These are phyloP conservation scores for Russula griseocarnosa DNA, from an alignment of 768 basidiomycete genomes.

Conservation along the genomic window DNA sequence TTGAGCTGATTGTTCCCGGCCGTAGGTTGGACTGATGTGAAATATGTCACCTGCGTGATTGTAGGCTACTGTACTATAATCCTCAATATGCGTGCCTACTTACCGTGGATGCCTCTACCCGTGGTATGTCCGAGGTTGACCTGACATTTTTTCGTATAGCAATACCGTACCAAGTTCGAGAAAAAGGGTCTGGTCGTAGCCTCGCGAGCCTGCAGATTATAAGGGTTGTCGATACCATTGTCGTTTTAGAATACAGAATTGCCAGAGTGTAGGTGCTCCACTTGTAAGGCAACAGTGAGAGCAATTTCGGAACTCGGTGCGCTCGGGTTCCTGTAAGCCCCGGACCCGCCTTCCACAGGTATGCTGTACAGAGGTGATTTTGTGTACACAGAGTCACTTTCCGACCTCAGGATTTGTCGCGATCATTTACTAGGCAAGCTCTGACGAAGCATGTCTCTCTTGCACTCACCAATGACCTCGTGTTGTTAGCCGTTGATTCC, in stretches of 20 bases:
- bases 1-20: conserved; percentile 45
- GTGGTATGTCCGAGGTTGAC: background rate
- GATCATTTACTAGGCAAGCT: conserved; percentile 53
- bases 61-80: conserved; percentile 22
- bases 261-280: too few species aligned
- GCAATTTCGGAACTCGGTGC: background rate
- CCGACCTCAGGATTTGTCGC: conserved; percentile 49
- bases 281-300: too few species aligned
- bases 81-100: background rate
- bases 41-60: conserved; percentile 26
- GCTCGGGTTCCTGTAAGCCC: conserved; percentile 7
- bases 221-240: too few species aligned
- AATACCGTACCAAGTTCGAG: too few species aligned
- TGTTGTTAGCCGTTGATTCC: conserved; percentile 13
- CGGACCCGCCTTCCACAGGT: background rate
- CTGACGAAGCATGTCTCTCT: background rate
- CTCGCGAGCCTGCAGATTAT: too few species aligned
- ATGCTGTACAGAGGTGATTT: conserved; percentile 50
- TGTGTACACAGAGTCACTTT: conserved; percentile 53
- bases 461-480: background rate
- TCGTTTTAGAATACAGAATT: too few species aligned
- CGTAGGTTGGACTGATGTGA: conserved; percentile 18
- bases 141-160: conserved; percentile 8
- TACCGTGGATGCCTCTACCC: conserved; percentile 6
- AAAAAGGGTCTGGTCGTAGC: too few species aligned